Evolutionary conservation across 1,284 basidiomycete genomes (phyloP), one percentile per base, ranked within the genome.

Genomic region (Ganoderma lucidum): DNA sequence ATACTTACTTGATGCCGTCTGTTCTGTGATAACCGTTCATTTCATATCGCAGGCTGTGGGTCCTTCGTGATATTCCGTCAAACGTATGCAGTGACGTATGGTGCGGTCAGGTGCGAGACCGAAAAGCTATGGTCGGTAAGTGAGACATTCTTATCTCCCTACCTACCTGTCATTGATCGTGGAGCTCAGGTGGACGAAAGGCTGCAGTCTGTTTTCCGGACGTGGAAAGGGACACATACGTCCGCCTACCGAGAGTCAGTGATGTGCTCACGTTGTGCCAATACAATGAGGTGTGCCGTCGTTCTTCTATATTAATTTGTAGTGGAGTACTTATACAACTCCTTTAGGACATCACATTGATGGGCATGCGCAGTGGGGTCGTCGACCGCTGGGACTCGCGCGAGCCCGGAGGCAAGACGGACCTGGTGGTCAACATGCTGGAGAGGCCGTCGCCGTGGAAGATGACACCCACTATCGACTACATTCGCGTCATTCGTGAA

Each of bases 401-500:
- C 9, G 48, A 65, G 32, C 61, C 72, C 0, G 44, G 44, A 6
- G 35, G 58, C 15, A 55, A 63, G 37, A 66, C 70, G 0, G 69
- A 73, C 28, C 30, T 62, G 10, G 35, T 69, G 39, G 61, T 74
- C 28, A 69, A 70, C 48, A 82, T 89, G 65, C 78, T 81, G 19
- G 78, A 77, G 45, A 39, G 19, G 2, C 28, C 53, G 35, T 72
- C 79, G 30, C 83, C 83, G 73, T 68, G 71, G 42, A 71, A 71
- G 17, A 74, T 76, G 51, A 56, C 53, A 64, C 66, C 72, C 10
- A 62, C 72, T 2, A 63, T 73, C 19, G 70, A 73, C 44, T 62
- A 73, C 42, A 35, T 94, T 15, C 82, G 83, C 44, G 75, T 83
- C 17, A 73, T 91, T 2, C 80, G 81, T 28, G 86, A 87, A 8